Conservation (phyloP, 1,284 basidiomycete genomes). For the Leccinum pachyderme region DNA sequence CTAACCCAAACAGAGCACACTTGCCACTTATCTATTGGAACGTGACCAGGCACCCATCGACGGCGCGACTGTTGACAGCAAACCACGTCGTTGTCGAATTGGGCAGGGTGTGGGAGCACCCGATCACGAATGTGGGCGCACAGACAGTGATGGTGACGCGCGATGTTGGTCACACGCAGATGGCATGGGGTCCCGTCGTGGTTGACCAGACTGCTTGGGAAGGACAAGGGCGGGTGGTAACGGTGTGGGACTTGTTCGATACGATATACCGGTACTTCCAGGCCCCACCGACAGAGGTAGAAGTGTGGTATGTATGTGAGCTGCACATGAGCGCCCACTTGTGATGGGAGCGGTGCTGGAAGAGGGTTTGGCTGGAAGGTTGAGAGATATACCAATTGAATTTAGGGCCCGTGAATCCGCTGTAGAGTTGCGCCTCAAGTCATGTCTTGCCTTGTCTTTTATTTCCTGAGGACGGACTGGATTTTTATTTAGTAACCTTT, state of each 20-base stretch:
- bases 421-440: background rate
- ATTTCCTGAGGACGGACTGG: background rate
- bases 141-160: slow-evolving; percentile 30
- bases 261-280: slow-evolving; percentile 39
- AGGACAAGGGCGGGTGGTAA: slow-evolving; percentile 17
- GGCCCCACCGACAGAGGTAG: slow-evolving; percentile 27
- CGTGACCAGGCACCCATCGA: background rate
- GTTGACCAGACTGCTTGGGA: slow-evolving; percentile 20
- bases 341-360: slow-evolving; percentile 22
- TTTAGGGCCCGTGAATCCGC: background rate
- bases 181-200: slow-evolving; percentile 35
- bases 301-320: slow-evolving; percentile 28
- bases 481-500: background rate
- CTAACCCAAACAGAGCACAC: slow-evolving; percentile 35
- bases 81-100: background rate
- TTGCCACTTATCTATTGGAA: slow-evolving; percentile 4
- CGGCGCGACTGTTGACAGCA: background rate
- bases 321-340: slow-evolving; percentile 26
- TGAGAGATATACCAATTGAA: slow-evolving; percentile 20
- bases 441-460: background rate
- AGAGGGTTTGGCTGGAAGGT: slow-evolving; percentile 25
- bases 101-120: slow-evolving; percentile 11
- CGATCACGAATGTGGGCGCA: slow-evolving; percentile 29
- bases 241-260: slow-evolving; percentile 34
- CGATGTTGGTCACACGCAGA: slow-evolving; percentile 23